These are phyloP conservation scores for Backusella macrospora DNA, from an alignment of 192 early-diverging fungal genomes.

Conservation along the genomic window DNA sequence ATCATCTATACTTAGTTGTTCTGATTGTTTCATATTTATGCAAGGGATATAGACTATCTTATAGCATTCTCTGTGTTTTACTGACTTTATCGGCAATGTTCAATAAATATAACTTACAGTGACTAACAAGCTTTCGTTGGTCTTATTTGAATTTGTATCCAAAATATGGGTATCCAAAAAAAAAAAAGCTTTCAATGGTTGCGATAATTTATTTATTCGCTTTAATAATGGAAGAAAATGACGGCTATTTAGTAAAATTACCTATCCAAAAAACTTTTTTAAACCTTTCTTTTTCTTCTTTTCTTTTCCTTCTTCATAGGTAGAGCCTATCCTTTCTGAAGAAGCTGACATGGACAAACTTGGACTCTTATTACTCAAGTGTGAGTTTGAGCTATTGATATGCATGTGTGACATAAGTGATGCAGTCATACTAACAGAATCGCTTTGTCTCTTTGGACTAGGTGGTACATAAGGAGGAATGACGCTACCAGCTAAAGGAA, in stretches of 20 bases:
- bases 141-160: no score
- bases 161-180: no score
- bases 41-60: no score
- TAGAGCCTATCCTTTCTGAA: not conserved
- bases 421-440: slow-evolving; percentile 5
- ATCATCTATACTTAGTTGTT: no score
- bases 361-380: not conserved
- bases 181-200: no score
- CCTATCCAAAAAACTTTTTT: slow-evolving; percentile 36
- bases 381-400: slow-evolving; percentile 9
- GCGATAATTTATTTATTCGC: no score
- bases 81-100: no score
- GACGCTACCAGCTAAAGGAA: slow-evolving; percentile 15
- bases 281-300: slow-evolving; percentile 42
- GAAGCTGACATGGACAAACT: slow-evolving; percentile 2
- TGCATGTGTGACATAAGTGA: slow-evolving; percentile 21
- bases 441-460: slow-evolving; percentile 11
- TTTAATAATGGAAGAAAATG: no score
- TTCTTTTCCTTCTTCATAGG: slow-evolving; percentile 22
- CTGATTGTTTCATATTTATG: no score
- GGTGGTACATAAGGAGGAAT: slow-evolving; percentile 39
- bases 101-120: no score
- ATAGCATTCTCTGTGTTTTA: no score
- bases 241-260: not conserved
- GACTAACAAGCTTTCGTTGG: no score